Conservation (phyloP, 2,329 filamentous ascomycete species). For the Penicillium vulpinum region DNA sequence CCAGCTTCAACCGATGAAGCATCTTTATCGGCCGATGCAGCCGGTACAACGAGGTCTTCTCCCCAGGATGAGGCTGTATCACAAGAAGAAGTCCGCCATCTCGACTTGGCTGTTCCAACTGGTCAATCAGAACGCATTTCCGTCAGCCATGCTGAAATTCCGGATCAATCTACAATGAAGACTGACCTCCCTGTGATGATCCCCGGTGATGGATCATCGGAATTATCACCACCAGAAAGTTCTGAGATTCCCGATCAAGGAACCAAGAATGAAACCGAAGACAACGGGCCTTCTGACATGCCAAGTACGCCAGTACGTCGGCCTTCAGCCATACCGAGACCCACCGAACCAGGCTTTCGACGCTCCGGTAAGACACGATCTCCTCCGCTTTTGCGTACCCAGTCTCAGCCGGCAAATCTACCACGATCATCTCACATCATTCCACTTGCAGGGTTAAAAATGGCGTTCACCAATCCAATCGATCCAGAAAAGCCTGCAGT, state of each 20-base stretch:
- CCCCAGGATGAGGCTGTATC: conserved; percentile 32
- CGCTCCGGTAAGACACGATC: conserved; percentile 41
- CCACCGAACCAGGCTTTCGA: conserved; percentile 38
- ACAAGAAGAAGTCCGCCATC: conserved; percentile 59
- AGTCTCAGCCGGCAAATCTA: conserved; percentile 51
- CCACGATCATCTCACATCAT: conserved; percentile 25
- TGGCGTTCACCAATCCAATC: conserved; percentile 22
- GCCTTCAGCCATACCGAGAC: conserved; percentile 44
- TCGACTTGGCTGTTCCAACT: conserved; percentile 57
- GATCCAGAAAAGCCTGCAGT: conserved; percentile 23
- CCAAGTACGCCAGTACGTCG: conserved; percentile 28
- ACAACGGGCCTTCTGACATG: conserved; percentile 5
- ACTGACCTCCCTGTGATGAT: conserved; percentile 9
- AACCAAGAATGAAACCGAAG: conserved; percentile 14
- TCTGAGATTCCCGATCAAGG: conserved; percentile 4
- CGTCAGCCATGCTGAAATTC: conserved; percentile 9
- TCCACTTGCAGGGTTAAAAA: conserved; percentile 24
- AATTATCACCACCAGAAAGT: conserved; percentile 15
- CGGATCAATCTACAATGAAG: conserved; percentile 8
- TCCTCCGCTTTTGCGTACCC: conserved; percentile 52
- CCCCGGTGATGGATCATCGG: conserved; percentile 7
- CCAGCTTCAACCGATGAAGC: conserved; percentile 24
- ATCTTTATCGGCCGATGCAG: conserved; percentile 19
- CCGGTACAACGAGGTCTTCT: conserved; percentile 17
- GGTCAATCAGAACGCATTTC: conserved; percentile 26